Evolutionary conservation across 768 basidiomycete species (phyloP).

Genomic region (Pleurotus ostreatus): DNA sequence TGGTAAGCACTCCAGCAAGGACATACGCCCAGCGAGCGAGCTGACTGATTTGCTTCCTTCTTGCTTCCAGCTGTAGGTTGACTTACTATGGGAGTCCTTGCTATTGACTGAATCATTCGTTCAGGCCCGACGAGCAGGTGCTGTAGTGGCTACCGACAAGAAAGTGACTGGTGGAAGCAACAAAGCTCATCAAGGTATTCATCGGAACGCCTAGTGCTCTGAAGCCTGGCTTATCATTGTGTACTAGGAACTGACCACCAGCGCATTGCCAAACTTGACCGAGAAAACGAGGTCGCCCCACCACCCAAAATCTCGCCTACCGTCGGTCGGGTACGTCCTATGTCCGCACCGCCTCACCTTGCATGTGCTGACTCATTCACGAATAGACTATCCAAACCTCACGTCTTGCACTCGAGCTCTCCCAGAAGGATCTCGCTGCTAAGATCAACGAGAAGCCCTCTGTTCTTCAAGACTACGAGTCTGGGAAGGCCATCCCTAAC

Average conservation of each 20-base stretch:
- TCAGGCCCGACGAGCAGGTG: constrained; percentile 73
- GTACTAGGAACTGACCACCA: constrained; percentile 84
- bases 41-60: constrained; percentile 14
- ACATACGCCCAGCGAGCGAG: not conserved
- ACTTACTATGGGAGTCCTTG: not conserved
- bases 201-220: not conserved
- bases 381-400: constrained; percentile 75
- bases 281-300: constrained; percentile 93
- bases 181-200: constrained; percentile 70
- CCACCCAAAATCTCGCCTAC: constrained; percentile 72
- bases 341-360: constrained; percentile 8
- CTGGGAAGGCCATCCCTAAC: constrained; percentile 83
- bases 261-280: constrained; percentile 88
- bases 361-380: constrained; percentile 11
- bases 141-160: constrained; percentile 81
- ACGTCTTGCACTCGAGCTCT: constrained; percentile 71
- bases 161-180: constrained; percentile 66
- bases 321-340: constrained; percentile 62
- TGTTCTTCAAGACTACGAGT: constrained; percentile 85
- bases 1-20: constrained; percentile 29
- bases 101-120: constrained; percentile 10
- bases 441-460: constrained; percentile 94
- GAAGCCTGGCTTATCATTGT: not conserved
- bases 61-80: constrained; percentile 48
- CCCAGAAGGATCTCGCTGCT: constrained; percentile 90